Percentiles rank a stretch among this genome's conserved stretches.
phyloP scores from a whole-genome alignment of 2,329 filamentous ascomycete species.

The Aureobasidium pullulans region DNA sequence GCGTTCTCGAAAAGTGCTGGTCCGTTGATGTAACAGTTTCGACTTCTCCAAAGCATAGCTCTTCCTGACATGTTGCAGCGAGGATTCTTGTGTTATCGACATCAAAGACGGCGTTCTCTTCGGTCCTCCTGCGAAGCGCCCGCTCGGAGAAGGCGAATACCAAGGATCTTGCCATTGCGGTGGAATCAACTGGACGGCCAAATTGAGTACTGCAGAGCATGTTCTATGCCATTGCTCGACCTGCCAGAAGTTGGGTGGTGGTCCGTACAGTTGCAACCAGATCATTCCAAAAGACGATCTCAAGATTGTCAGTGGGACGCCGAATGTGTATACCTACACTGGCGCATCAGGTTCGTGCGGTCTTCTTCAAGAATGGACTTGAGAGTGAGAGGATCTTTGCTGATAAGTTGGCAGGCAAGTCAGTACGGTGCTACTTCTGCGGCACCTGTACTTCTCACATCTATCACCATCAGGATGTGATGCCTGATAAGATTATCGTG shows the following conservation, averaged over 20 bases:
- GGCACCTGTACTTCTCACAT: conserved; percentile 32
- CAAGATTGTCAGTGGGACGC: conserved; percentile 22
- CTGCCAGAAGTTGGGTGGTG: conserved; percentile 30
- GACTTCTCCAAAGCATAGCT: background rate
- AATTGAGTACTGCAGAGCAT: conserved; percentile 22
- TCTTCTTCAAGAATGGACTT: background rate
- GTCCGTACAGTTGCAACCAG: conserved; percentile 31
- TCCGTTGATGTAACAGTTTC: conserved; percentile 19
- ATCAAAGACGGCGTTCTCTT: conserved; percentile 29
- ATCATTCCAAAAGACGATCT: conserved; percentile 27
- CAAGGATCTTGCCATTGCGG: conserved; percentile 29
- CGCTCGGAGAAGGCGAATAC: conserved; percentile 14
- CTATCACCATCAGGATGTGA: conserved; percentile 33
- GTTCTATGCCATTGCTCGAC: conserved; percentile 32
- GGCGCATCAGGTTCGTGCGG: conserved; percentile 24
- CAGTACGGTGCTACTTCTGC: conserved; percentile 33
- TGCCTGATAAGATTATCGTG: conserved; percentile 34
- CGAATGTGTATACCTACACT: conserved; percentile 26
- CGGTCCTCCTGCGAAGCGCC: conserved; percentile 21
- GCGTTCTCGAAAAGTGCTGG: conserved; percentile 25
- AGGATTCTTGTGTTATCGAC: conserved; percentile 28
- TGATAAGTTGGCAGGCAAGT: conserved; percentile 20
- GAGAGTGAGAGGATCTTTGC: background rate
- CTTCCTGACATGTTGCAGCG: background rate
- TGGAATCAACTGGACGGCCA: conserved; percentile 23